A percentile compares a stretch with the other conserved stretches of the same genome.
phyloP scores from a whole-genome alignment of 2,329 filamentous ascomycete species.

The Fusarium robinianum region DNA sequence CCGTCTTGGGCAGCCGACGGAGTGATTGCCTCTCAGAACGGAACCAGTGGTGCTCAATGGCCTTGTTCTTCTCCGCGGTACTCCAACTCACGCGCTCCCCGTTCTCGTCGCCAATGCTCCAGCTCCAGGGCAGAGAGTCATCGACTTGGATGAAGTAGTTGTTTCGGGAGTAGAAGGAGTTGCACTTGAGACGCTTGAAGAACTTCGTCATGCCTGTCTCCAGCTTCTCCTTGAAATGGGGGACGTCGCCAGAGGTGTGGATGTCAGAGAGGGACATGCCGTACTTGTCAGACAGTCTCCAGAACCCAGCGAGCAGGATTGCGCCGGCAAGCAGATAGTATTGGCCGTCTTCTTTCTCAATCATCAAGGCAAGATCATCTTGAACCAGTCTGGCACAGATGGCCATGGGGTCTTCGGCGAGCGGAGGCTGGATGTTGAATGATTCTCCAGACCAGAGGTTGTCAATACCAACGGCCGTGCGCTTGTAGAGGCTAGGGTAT shows the following conservation, averaged over 20 bases:
- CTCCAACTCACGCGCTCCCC: conserved; percentile 67
- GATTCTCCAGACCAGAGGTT: conserved; percentile 73
- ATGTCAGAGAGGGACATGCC: conserved; percentile 80
- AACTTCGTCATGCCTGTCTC: conserved; percentile 82
- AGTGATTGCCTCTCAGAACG: conserved; percentile 76
- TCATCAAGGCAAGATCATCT: conserved; percentile 84
- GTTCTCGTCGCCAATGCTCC: conserved; percentile 77
- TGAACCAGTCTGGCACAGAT: conserved; percentile 74
- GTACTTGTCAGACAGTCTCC: conserved; percentile 79
- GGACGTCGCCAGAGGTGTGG: conserved; percentile 77
- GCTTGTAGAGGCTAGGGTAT: conserved; percentile 72
- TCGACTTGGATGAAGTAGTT: conserved; percentile 92
- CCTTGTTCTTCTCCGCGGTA: conserved; percentile 74
- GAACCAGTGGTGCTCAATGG: conserved; percentile 75
- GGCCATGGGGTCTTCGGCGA: conserved; percentile 78
- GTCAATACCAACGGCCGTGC: conserved; percentile 66
- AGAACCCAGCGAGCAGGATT: conserved; percentile 80
- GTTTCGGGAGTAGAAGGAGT: conserved; percentile 67
- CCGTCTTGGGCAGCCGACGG: conserved; percentile 61
- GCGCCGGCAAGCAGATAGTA: conserved; percentile 80
- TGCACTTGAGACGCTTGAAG: conserved; percentile 71
- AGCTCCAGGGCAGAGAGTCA: conserved; percentile 74
- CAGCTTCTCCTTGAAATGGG: conserved; percentile 70
- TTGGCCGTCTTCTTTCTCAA: conserved; percentile 74
- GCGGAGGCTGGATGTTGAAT: conserved; percentile 70